Evolutionary conservation across 352 stramenopile genomes (phyloP), one percentile per base, ranked within the genome.

Genomic region (Nothophytophthora sp.): DNA sequence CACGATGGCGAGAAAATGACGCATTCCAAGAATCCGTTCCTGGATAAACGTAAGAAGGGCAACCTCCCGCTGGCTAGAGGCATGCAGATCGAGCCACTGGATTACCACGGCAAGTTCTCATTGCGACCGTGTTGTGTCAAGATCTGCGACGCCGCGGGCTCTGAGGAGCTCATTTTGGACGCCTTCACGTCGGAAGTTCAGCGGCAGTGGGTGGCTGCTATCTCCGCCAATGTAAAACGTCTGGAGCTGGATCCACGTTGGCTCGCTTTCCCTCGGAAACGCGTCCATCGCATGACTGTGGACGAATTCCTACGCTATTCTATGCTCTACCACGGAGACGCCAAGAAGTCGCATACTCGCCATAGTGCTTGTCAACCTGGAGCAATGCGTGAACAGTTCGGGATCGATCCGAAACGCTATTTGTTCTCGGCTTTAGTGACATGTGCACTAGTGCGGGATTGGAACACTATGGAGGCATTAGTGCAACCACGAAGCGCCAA

Each of bases 31-130:
- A 86, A 88, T 49, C 72, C 72, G 24, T 88, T 89, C 61, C 55
- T 82, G 36, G 61, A 83, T 46, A 81, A 73, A 55, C 57, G 56
- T 3, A 41, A 63, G 32, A 86, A 88, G 35, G 75, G 76, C 7
- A 68, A 47, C 38, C 34, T 89, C 3, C 10, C 23, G 10, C 57
- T 92, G 18, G 60, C 55, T 1, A 62, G 48, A 16, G 65, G 67
- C 0, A 65, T 87, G 45, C 48, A 57, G 2, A 67, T 90, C 10
- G 40, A 55, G 35, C 59, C 71, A 15, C 45, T 83, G n/a, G 57
- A 84, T 40, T 86, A 92, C 54, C 50, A 55, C 24, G 82, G 79
- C 33, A 89, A 86, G 61, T 70, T 89, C 16, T 88, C 77, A 8
- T 27, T 71, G 5, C 73, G 79, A 22, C 82, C 79, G 34, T 63